Conservation (phyloP, 805 yeast species). For the Hyphopichia homilentoma region DNA sequence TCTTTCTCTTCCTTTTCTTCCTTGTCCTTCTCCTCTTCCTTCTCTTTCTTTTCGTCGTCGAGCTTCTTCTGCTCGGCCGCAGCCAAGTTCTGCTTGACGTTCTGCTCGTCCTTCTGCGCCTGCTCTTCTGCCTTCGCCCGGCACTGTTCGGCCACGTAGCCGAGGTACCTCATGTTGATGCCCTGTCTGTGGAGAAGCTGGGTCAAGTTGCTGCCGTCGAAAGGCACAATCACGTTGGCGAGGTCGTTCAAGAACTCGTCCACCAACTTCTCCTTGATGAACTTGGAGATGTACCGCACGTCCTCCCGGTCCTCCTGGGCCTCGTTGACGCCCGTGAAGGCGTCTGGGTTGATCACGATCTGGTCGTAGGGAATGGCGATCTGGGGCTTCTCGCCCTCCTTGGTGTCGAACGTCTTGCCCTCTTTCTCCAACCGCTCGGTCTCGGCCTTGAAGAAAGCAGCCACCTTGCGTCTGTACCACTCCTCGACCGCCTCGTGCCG, state of each 20-base stretch:
- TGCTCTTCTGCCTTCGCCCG: constrained; percentile 15
- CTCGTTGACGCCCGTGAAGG: constrained; percentile 45
- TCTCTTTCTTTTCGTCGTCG: constrained; percentile 19
- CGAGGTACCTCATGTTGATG: constrained; percentile 85
- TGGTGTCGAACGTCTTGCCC: constrained; percentile 23
- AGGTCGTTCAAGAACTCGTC: constrained; percentile 60
- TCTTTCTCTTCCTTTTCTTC: constrained; percentile 30
- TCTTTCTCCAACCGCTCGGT: constrained; percentile 44
- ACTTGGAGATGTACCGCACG: constrained; percentile 67
- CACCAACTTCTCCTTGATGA: constrained; percentile 54
- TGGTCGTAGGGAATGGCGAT: constrained; percentile 50
- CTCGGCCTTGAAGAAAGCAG: constrained; percentile 47
- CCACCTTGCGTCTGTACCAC: constrained; percentile 77
- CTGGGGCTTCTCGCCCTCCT: constrained; percentile 42
- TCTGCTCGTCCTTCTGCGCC: constrained; percentile 15
- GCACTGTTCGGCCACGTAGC: constrained; percentile 47
- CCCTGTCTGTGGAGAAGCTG: constrained; percentile 72
- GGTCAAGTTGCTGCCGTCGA: constrained; percentile 77
- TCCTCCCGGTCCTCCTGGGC: constrained; percentile 53
- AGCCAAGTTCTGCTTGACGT: constrained; percentile 23
- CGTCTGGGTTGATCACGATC: constrained; percentile 76
- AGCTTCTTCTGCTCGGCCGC: constrained; percentile 23
- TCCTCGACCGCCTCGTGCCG: constrained; percentile 88
- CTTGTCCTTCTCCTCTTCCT: constrained; percentile 15
- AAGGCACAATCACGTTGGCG: constrained; percentile 57